phyloP scores from a whole-genome alignment of 208 protist genomes.

The Crithidia thermophila region DNA sequence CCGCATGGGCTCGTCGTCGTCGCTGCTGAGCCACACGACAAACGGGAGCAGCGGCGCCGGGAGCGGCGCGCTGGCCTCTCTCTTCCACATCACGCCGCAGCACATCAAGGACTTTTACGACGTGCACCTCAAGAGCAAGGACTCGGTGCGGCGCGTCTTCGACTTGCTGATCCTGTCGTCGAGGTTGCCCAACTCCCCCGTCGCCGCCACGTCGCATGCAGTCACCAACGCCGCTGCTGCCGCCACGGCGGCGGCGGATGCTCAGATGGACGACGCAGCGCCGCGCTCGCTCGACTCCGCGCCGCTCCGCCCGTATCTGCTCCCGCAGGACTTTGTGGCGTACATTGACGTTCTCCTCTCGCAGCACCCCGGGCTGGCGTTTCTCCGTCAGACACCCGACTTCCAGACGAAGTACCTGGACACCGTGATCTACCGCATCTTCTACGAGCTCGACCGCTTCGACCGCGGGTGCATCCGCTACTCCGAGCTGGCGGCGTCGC shows the following conservation, averaged over 20 bases:
- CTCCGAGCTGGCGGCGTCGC: slow-evolving; percentile 72
- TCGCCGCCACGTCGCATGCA: slow-evolving; percentile 16
- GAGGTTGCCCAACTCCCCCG: slow-evolving; percentile 18
- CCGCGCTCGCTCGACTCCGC: slow-evolving; percentile 1
- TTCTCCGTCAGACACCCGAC: slow-evolving; percentile 93
- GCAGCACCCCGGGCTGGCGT: slow-evolving; percentile 93
- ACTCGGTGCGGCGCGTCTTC: slow-evolving; percentile 77
- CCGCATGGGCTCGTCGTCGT: slow-evolving; percentile 28
- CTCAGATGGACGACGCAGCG: background rate
- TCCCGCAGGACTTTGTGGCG: slow-evolving; percentile 74
- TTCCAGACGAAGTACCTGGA: slow-evolving; percentile 96
- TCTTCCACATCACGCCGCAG: slow-evolving; percentile 51
- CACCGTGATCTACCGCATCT: slow-evolving; percentile 96
- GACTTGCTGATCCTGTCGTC: slow-evolving; percentile 79
- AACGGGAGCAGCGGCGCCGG: slow-evolving; percentile 19
- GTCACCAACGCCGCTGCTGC: slow-evolving; percentile 7
- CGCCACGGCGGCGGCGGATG: background rate
- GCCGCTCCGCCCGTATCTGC: slow-evolving; percentile 49
- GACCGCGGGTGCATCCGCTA: slow-evolving; percentile 81
- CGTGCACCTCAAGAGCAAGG: slow-evolving; percentile 60
- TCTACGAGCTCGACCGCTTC: slow-evolving; percentile 93
- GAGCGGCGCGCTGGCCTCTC: slow-evolving; percentile 7
- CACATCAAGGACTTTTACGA: slow-evolving; percentile 86
- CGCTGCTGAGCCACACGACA: slow-evolving; percentile 27
- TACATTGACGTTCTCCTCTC: slow-evolving; percentile 84